Base-by-base conservation (phyloP, 2,329 filamentous ascomycete genomes). In the Hypomyces rosellus region DNA sequence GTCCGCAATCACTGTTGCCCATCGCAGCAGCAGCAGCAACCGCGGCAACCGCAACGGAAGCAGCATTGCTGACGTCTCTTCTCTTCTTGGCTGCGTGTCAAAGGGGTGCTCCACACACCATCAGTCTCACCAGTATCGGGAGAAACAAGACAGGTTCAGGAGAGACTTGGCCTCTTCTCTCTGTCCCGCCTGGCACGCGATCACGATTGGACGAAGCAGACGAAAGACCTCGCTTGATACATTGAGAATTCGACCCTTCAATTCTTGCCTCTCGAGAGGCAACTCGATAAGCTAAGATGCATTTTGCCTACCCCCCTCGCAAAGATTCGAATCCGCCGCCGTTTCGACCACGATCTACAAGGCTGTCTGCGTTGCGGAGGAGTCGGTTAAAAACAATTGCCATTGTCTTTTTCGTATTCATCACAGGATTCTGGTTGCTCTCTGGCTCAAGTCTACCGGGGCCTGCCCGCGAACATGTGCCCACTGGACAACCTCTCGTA, bases 251-350 rank as follows among this genome's bases (percentile, higher is more conserved):
- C 14, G 37, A n/a, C n/a, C 37, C 9, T 30, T 30, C 9, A 8
- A 30, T 30, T 30, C 25, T 11, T 15, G n/a, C 14, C 37, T 18
- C 14, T 18, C 14, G 40, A 18, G 15, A 20, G 16, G 18, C 41
- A 18, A 8, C 22, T 34, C 33, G 25, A 30, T 22, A 40, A 46
- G 56, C 54, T 62, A 74, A 61, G 59, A 93, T 96, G 89, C 91
- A 96, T 69, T 90, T 92, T 76, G 89, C 91, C 56, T 84, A 95
- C 61, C 90, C 90, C 49, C 82, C 89, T 62, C 86, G 90, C 68
- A 95, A 92, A 72, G 83, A 80, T 63, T 92, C 88, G 57, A 83
- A 86, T 64, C 82, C 86, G 58, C 81, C 84, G 57, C 84, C 85
- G 30, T 92, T 88, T 70, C 76, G 77, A 57, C 75, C 80, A 44